These are phyloP conservation scores for Saitozyma podzolica DNA, from an alignment of 768 basidiomycete species.

Conservation along the genomic window DNA sequence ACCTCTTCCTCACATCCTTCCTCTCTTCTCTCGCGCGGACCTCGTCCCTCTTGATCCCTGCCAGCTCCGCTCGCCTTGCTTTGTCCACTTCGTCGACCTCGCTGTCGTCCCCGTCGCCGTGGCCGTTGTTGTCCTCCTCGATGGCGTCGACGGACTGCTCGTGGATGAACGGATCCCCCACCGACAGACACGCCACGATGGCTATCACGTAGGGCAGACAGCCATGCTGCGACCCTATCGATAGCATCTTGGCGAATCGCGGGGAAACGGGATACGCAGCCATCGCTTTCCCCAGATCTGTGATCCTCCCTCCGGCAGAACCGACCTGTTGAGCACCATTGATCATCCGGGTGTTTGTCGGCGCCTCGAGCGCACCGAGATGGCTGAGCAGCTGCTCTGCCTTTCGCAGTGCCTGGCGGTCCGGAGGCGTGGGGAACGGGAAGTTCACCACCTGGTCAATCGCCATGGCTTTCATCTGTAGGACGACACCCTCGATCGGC, in stretches of 20 bases:
- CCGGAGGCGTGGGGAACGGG: constrained; percentile 95
- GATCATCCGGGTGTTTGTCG: constrained; percentile 48
- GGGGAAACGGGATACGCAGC: constrained; percentile 90
- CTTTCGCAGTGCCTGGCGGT: constrained; percentile 68
- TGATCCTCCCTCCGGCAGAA: constrained; percentile 65
- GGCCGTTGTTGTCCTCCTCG: constrained; percentile 54
- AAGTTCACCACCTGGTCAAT: constrained; percentile 96
- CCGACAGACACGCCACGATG: constrained; percentile 84
- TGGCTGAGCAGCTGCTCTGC: constrained; percentile 78
- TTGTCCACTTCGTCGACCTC: constrained; percentile 30
- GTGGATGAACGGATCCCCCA: constrained; percentile 92
- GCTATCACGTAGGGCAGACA: constrained; percentile 89
- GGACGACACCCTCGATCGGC: constrained; percentile 92
- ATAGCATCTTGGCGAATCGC: constrained; percentile 92
- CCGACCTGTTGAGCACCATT: constrained; percentile 44
- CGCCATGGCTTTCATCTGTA: constrained; percentile 99
- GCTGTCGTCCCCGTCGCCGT: constrained; percentile 44
- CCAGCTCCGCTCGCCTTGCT: constrained; percentile 43
- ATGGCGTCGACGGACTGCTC: constrained; percentile 61
- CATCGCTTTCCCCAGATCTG: constrained; percentile 88
- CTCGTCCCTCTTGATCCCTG: constrained; percentile 53
- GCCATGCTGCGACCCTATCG: constrained; percentile 78
- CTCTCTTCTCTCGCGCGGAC: constrained; percentile 56
- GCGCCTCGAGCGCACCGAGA: constrained; percentile 72
- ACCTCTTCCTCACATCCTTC: constrained; percentile 68